Evolutionary conservation across 768 basidiomycete species (phyloP), one percentile per base, ranked within the genome.

Genomic region (Termitomyces sp.): DNA sequence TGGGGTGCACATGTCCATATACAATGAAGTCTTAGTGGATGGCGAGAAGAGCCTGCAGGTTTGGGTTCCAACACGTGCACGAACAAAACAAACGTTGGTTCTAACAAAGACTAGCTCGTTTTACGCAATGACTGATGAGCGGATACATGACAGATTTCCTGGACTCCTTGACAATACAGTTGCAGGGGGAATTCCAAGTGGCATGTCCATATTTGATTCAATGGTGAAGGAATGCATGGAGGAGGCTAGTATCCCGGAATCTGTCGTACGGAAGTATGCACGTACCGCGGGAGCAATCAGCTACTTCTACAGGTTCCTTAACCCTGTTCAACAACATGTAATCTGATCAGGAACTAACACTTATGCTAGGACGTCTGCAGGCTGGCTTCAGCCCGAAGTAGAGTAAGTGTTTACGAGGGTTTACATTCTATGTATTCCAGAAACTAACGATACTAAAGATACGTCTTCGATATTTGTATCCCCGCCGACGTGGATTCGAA

Each of bases 191-290:
- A 94, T 96, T 33, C 85, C 93, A 0, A 84, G 87, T 20, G 92
- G 94, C 1, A 85, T 88, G 74, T 67, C 80, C 0, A 71, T 82
- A 4, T 82, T 90, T 49, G 88, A 94, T 49, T 80, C 85, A 2
- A 74, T 98, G 45, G 80, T 95, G 38, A 97, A 96, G 68, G 96
- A 98, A 70, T 88, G 91, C 55, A 87, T 84, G 79, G 96, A 98
- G 67, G 96, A 99, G 70, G 96, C 94, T 2, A 92, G 87, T 63
- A 77, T 98, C 24, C 75, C 78, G 3, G 86, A 86, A 53, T 70
- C 75, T n/a, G 68, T 92, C 46, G 84, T 92, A 12, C 74, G 80
- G 49, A 73, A 77, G 22, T 73, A 87, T 59, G 77, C 86, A 13
- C 82, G 79, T 59, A 64, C 82, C 7, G 82, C 78, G 10, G 94